Conservation (phyloP, 371 early-diverging fungal species). For the Encephalitozoon cuniculi region DNA sequence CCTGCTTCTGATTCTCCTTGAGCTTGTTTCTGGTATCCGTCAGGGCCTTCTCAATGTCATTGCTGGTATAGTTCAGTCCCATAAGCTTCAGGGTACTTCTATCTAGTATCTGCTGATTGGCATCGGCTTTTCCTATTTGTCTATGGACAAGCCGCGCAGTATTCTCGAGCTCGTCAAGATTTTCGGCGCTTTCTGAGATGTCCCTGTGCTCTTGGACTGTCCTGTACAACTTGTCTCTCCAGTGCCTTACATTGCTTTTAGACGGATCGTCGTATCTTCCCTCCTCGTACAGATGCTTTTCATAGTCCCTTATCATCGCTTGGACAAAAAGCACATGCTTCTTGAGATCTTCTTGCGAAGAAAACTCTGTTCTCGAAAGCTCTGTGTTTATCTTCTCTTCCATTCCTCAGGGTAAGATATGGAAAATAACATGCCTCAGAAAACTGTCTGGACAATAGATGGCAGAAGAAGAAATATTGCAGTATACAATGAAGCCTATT, state of each 20-base stretch:
- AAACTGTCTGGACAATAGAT: background rate
- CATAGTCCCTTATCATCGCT: conserved; percentile 26
- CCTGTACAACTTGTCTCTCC: conserved; percentile 7
- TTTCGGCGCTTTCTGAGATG: background rate
- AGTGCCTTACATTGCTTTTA: conserved; percentile 2
- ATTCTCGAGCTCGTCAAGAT: conserved; percentile 41
- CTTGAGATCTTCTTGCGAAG: conserved; percentile 12
- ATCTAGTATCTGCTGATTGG: conserved; percentile 40
- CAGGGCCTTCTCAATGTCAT: conserved; percentile 52
- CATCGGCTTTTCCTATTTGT: conserved; percentile 52
- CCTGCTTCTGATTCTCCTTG: conserved; percentile 17
- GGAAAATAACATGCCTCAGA: background rate
- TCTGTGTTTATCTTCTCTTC: conserved; percentile 11
- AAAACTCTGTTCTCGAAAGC: conserved; percentile 11
- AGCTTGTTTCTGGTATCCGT: conserved; percentile 37
- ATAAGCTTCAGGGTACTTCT: conserved; percentile 50
- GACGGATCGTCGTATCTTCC: background rate
- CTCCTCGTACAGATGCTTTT: conserved; percentile 33
- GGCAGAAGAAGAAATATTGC: background rate
- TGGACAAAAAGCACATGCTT: background rate
- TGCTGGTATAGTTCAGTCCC: conserved; percentile 50
- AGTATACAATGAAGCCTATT: conserved; percentile 19
- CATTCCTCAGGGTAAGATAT: conserved; percentile 2
- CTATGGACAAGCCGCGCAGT: conserved; percentile 40
- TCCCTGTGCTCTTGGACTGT: background rate